phyloP scores from a whole-genome alignment of 768 basidiomycete genomes.

The Postia placenta region DNA sequence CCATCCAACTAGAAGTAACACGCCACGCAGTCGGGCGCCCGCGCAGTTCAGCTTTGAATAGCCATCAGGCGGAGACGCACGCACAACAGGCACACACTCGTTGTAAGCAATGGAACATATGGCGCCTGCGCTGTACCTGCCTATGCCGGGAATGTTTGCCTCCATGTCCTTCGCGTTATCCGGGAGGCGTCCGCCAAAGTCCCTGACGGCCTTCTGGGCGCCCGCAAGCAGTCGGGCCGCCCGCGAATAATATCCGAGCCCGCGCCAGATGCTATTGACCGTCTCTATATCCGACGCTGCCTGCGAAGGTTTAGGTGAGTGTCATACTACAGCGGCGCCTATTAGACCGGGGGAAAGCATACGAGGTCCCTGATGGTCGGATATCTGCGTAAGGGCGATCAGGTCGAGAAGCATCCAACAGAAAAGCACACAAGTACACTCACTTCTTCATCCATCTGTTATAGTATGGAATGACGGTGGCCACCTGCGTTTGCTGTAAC shows the following conservation, averaged over 20 bases:
- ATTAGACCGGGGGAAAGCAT: constrained; percentile 22
- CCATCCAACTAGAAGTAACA: constrained; percentile 64
- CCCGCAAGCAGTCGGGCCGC: constrained; percentile 77
- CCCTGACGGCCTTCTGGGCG: constrained; percentile 70
- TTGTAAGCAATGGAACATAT: constrained; percentile 88
- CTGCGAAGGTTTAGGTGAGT: constrained; percentile 23
- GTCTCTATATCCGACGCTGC: constrained; percentile 72
- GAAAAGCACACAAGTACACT: constrained; percentile 16
- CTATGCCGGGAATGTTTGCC: constrained; percentile 79
- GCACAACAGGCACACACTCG: constrained; percentile 74
- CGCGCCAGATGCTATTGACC: constrained; percentile 89
- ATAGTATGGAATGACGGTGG: constrained; percentile 92
- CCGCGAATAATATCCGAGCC: constrained; percentile 85
- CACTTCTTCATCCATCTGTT: constrained; percentile 81
- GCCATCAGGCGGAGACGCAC: constrained; percentile 24
- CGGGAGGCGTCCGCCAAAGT: constrained; percentile 68
- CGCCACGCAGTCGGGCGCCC: constrained; percentile 1
- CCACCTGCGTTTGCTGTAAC: constrained; percentile 95
- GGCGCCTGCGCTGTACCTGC: constrained; percentile 82
- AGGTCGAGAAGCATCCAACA: not conserved
- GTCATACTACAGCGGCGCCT: too few relatives aligned
- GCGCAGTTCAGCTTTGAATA: not conserved
- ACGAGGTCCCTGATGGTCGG: constrained; percentile 77
- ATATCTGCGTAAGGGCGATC: constrained; percentile 42
- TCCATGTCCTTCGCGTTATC: constrained; percentile 78